These are phyloP conservation scores for Lantana camara DNA, from an alignment of 257 asterid genomes.

Conservation along the genomic window DNA sequence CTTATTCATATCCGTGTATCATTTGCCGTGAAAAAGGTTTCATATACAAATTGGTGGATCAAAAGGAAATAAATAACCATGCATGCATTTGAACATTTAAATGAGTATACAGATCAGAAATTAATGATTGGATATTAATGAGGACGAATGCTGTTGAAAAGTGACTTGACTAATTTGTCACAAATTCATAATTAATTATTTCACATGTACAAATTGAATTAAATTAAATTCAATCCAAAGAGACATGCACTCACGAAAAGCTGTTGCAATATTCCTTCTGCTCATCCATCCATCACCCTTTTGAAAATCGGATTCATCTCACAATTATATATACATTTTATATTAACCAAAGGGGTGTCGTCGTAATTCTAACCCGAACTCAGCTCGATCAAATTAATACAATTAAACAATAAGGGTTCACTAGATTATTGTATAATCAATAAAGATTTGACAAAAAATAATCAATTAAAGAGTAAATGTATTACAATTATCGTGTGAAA, in stretches of 20 bases:
- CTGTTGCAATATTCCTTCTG: slow-evolving; percentile 44
- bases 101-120: background rate
- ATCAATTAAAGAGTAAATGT: no score
- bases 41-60: no score
- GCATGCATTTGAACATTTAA: background rate
- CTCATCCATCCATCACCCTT: slow-evolving; percentile 36
- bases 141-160: background rate
- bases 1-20: no score
- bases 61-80: no score
- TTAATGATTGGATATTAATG: background rate
- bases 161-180: slow-evolving; percentile 20
- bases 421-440: no score
- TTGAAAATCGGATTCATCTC: slow-evolving; percentile 24
- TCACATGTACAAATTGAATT: slow-evolving; percentile 25
- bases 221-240: slow-evolving; percentile 2
- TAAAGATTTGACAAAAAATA: no score
- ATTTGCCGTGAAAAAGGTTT: no score
- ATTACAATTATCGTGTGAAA: no score
- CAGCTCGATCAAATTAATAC: no score
- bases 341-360: no score
- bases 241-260: slow-evolving; percentile 53
- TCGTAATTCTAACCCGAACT: no score
- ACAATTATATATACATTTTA: background rate
- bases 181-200: background rate
- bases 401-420: no score